These are phyloP conservation scores for Zygotorulaspora chibaensis DNA, from an alignment of 805 yeast species.

Conservation along the genomic window DNA sequence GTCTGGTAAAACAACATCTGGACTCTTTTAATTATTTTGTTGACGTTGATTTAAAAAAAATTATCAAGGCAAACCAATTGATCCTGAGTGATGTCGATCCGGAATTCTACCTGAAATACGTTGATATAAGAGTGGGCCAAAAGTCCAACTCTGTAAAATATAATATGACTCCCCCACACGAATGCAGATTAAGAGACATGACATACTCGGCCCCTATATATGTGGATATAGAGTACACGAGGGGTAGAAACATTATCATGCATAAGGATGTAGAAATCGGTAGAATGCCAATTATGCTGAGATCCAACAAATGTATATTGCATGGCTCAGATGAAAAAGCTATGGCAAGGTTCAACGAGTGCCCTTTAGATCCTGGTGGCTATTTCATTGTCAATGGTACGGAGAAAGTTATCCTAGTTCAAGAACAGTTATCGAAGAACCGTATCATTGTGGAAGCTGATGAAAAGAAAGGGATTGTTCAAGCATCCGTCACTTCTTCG, in stretches of 20 bases:
- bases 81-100: conserved; percentile 96
- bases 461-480: conserved; percentile 88
- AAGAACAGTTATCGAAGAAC: conserved; percentile 93
- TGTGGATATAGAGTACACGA: conserved; percentile 95
- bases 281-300: conserved; percentile 97
- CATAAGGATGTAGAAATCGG: conserved; percentile 92
- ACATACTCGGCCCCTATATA: conserved; percentile 93
- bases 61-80: conserved; percentile 82
- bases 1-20: conserved; percentile 92
- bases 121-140: conserved; percentile 89
- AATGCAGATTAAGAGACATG: conserved; percentile 89
- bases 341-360: conserved; percentile 88
- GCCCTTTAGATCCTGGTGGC: conserved; percentile 99
- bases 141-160: conserved; percentile 55
- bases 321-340: conserved; percentile 70
- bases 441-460: conserved; percentile 98
- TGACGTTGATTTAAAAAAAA: conserved; percentile 87
- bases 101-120: conserved; percentile 86
- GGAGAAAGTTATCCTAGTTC: conserved; percentile 93
- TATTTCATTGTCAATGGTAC: conserved; percentile 97
- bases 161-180: conserved; percentile 81
- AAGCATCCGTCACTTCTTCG: conserved; percentile 96
- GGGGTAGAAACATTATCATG: conserved; percentile 88
- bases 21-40: conserved; percentile 98
- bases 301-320: conserved; percentile 87